Evolutionary conservation across 2,329 filamentous ascomycete species (phyloP), one percentile per base, ranked within the genome.

Genomic region (Cordyceps fumosorosea): DNA sequence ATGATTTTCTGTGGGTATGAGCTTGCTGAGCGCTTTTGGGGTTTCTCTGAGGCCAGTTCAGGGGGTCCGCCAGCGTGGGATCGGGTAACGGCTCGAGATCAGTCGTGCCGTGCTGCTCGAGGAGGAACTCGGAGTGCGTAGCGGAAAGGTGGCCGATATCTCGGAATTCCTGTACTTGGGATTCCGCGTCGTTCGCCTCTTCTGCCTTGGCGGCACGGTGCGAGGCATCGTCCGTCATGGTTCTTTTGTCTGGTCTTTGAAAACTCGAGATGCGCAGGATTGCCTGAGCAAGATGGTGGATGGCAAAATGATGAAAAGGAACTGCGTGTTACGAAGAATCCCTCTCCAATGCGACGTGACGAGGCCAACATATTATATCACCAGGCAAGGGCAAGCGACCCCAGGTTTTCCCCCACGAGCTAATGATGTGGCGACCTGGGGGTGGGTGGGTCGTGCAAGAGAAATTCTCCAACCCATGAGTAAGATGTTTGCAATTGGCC

Each of bases 1-100:
- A 60, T 52, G 32, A 60, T 22, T 44, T 60, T 60, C 57, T 60
- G 22, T 18, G n/a, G 11, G 1, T 32, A 8, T 18, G 4, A 40
- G 45, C 34, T 4, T 22, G 2, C 2, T 5, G 44, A 51, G 56
- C 16, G 12, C 3, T 6, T 16, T 3, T n/a, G 24, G 4, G 22
- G 1, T 60, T 60, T n/a, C 37, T 18, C 18, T 37, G 57, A 16
- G 57, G 57, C 57, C 57, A 52, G 48, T 60, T 60, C 12, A 60
- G 34, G 29, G 57, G 57, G 7, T 60, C 57, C 7, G 57, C 57
- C 14, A 22, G 48, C 7, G 57, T 60, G 48, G 56, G 56, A 58
- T 58, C 56, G 10, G 56, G 56, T 24, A 52, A 53, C 37, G 57
- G 48, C 22, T 52, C 47, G 5, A 60, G 48, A n/a, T 53, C 20